Conservation (phyloP, 2,329 filamentous ascomycete genomes). For the Hypoxylon sp. region DNA sequence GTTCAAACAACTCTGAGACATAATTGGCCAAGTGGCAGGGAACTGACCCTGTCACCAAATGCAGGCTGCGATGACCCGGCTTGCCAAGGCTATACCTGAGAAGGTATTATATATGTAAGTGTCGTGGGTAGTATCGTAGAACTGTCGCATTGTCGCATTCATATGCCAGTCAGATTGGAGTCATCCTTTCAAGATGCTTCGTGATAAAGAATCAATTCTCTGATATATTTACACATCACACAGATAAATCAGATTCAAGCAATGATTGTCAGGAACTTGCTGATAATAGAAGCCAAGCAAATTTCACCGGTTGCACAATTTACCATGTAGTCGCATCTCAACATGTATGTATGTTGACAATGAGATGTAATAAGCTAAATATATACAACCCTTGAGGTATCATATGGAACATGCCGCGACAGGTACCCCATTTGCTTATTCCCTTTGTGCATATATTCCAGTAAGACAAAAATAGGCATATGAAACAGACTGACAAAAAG, state of each 20-base stretch:
- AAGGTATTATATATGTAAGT: conserved; percentile 26
- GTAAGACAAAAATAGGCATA: conserved; percentile 1
- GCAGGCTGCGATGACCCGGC: conserved; percentile 20
- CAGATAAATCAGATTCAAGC: background rate
- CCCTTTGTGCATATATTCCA: background rate
- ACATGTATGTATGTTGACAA: background rate
- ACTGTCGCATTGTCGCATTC: background rate
- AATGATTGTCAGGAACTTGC: background rate
- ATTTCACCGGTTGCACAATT: background rate
- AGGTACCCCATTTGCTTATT: background rate
- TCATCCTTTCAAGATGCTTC: background rate
- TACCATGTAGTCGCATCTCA: background rate
- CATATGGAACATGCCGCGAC: background rate
- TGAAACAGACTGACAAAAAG: conserved; percentile 3
- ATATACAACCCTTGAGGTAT: background rate
- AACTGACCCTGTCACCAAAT: conserved; percentile 20
- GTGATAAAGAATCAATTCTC: background rate
- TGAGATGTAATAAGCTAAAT: conserved; percentile 2
- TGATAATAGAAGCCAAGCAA: background rate
- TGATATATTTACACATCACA: background rate
- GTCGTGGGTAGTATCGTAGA: background rate
- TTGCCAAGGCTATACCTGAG: conserved; percentile 33
- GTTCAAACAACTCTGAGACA: conserved; percentile 32
- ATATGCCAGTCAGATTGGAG: background rate
- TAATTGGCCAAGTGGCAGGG: conserved; percentile 26